phyloP scores from a whole-genome alignment of 2,329 filamentous ascomycete genomes.

The Zalaria sp. region DNA sequence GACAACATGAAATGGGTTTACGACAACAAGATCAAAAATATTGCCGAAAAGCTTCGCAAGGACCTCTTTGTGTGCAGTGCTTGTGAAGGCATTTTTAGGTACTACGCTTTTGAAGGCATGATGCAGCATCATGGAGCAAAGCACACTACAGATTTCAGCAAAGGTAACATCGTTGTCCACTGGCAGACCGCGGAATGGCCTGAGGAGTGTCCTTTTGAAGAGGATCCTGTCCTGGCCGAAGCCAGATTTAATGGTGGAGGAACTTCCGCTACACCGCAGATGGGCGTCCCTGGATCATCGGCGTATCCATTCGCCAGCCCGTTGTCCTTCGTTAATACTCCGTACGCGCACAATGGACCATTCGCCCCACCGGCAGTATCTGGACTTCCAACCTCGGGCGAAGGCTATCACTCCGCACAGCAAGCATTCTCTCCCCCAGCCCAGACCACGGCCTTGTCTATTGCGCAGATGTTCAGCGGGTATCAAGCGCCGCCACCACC shows the following conservation, averaged over 20 bases:
- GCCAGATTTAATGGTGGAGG: neutral
- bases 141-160: constrained; percentile 56
- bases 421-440: no score
- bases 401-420: neutral
- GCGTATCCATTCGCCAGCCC: neutral
- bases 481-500: no score
- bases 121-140: constrained; percentile 76
- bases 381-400: neutral
- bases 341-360: neutral
- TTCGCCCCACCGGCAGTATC: neutral
- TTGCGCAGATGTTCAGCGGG: no score
- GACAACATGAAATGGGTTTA: constrained; percentile 84
- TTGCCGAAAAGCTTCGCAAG: constrained; percentile 51
- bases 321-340: neutral
- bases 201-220: constrained; percentile 54
- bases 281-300: neutral
- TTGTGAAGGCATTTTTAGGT: constrained; percentile 45
- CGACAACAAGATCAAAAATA: constrained; percentile 59
- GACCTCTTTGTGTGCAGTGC: constrained; percentile 63
- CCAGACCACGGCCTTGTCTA: no score
- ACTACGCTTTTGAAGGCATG: constrained; percentile 63
- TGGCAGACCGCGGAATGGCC: constrained; percentile 73
- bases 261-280: no score
- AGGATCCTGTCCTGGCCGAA: constrained; percentile 32
- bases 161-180: constrained; percentile 58